These are phyloP conservation scores for Eucalyptus camaldulensis DNA, from an alignment of 345 rosid species.

Conservation along the genomic window DNA sequence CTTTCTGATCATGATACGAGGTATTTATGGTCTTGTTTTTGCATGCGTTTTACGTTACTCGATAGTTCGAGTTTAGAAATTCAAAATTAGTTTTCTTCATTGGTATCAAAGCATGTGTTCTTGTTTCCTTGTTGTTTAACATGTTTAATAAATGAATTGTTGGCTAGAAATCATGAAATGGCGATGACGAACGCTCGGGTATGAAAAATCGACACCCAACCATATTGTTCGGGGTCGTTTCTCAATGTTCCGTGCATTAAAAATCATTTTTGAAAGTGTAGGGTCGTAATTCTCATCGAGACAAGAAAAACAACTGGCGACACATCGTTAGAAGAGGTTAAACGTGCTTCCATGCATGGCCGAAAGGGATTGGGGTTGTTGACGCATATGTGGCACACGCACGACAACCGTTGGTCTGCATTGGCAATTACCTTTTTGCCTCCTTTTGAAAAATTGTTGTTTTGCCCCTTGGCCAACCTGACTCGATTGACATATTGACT, in stretches of 20 bases:
- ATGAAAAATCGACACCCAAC: no score
- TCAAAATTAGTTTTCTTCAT: no score
- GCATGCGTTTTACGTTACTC: fast-evolving
- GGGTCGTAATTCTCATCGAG: fast-evolving
- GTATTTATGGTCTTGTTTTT: fast-evolving
- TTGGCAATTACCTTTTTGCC: no score
- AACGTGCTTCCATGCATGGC: fast-evolving
- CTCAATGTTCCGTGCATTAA: fast-evolving
- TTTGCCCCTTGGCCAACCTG: no score
- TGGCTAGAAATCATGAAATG: no score
- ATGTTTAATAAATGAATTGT: no score
- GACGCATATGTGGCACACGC: no score
- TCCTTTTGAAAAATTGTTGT: fast-evolving
- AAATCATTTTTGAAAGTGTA: no score
- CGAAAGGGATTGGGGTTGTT: fast-evolving
- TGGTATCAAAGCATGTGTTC: fast-evolving
- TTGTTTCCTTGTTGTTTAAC: no score
- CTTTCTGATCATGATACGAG: fast-evolving
- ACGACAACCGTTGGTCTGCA: fast-evolving
- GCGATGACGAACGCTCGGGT: fast-evolving
- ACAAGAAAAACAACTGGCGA: fast-evolving
- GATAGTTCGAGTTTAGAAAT: not conserved
- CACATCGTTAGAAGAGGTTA: fast-evolving
- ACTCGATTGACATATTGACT: no score
- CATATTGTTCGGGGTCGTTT: fast-evolving